Percentiles rank a stretch among this genome's conserved stretches.
Conservation (phyloP, 768 basidiomycete species). For the Baorangia bicolor region DNA sequence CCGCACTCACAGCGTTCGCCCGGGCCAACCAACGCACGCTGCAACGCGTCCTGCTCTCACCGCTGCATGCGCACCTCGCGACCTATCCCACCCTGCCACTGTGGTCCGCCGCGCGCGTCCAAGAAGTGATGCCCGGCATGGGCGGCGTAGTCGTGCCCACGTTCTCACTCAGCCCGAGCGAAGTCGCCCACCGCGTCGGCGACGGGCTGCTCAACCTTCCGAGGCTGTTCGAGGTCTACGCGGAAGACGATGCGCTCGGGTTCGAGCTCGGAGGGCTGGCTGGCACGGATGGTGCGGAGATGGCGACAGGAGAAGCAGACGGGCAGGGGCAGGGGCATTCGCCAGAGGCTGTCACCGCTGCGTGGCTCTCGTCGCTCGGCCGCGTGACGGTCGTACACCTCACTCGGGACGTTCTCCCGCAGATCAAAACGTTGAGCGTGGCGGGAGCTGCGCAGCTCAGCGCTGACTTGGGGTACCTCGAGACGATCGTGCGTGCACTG, state of each 20-base stretch:
- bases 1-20: conserved; percentile 62
- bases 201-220: conserved; percentile 96
- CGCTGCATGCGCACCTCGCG: conserved; percentile 69
- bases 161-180: conserved; percentile 91
- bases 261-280: conserved; percentile 87
- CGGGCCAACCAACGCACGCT: conserved; percentile 73
- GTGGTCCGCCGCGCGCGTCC: conserved; percentile 54
- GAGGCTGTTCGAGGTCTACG: conserved; percentile 91
- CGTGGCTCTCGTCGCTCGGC: conserved; percentile 92
- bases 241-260: conserved; percentile 84
- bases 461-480: conserved; percentile 86
- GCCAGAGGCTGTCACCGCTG: conserved; percentile 80
- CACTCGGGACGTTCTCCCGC: conserved; percentile 66
- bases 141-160: conserved; percentile 66
- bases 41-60: conserved; percentile 81
- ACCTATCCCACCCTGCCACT: conserved; percentile 65
- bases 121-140: conserved; percentile 27
- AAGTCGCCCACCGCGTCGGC: conserved; percentile 82
- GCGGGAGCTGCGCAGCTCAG: conserved; percentile 80
- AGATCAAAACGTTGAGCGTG: conserved; percentile 58
- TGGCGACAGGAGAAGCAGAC: conserved; percentile 12
- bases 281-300: conserved; percentile 51
- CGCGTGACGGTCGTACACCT: conserved; percentile 76
- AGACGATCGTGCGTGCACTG: conserved; percentile 86
- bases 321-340: conserved; percentile 40